Evolutionary conservation across 441 rosid genomes (phyloP), one percentile per base, ranked within the genome.

Genomic region (Jatropha multifida): DNA sequence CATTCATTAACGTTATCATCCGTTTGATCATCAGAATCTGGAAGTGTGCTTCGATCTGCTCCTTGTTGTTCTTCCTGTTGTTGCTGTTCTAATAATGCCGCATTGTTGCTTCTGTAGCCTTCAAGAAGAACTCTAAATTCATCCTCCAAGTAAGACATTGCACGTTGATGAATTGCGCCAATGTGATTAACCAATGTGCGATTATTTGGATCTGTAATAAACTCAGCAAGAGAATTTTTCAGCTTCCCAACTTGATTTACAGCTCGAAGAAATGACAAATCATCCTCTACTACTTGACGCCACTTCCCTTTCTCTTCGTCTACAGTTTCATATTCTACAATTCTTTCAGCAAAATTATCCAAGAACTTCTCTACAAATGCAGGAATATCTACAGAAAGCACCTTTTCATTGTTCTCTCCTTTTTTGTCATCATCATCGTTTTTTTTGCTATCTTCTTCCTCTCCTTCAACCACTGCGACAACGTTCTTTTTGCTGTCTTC

Each of bases 131-230:
- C 27, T 82, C 95, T 87, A 78, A 94, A 88, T 65, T 92, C 94
- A 10, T 88, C 95, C 76, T 91, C 95, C 80, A 92, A 81, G 77
- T 76, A 83, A 23, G 87, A 79, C 97, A 92, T 88, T 13, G 88
- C 97, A 37, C 85, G 88, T 15, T 92, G 95, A 6, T 91, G 90
- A 66, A 88, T 81, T 1, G 78, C 75, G 13, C 88, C 92, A 0
- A 89, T 83, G 40, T 89, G 92, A 64, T 91, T 91, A 46, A 84
- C 79, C 69, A 91, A 49, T 15, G 70, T 60, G 6, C 79, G 83
- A 8, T 78, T 79, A 8, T 66, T 81, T n/a, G 85, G 78, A 77
- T 85, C 86, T 1, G 87, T 79, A 72, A 79, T 86, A 18, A 83
- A 74, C 7, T 68, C 58, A 5, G 74, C 59, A 20, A 91, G 69